Base-by-base conservation (phyloP, 768 basidiomycete genomes). In the Tricholoma hemisulphureum region DNA sequence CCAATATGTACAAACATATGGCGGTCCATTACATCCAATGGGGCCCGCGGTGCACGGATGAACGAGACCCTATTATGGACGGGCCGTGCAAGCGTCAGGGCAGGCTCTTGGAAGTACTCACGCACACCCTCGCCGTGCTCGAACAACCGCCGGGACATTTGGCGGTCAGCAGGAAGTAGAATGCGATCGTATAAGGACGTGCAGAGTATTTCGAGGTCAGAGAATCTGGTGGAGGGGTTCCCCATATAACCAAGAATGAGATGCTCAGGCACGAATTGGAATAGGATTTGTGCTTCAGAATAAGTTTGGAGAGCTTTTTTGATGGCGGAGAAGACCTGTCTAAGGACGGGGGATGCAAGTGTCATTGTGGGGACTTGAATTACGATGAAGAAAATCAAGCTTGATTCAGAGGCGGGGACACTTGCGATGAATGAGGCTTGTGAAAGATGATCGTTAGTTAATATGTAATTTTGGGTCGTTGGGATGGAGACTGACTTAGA, bases 191-290 rank as follows among this genome's bases (percentile, higher is more conserved):
- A 95, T 14, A 93, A 73, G 0, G 86, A 84, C 37, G 76, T 75
- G 34, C 84, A 86, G 13, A 91, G 75, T 3, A 68, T 63, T 29
- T 85, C 81, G 11, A 84, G 66, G 26, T 79, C 74, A 2, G 75
- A 71, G 53, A 77, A 73, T 37, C 71, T 73, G 6, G 73, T 61
- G 5, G 73, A 65, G 14, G 83, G 74, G 35, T 78, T 76, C 46
- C 79, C 75, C n/a, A 80, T 74, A 16, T 75, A 73, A 9, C 79
- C 76, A 43, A 79, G 68, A 21, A 89, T 73, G 43, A 83, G 72
- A 29, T 81, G 75, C 60, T 91, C 87, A 3, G 92, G 89, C 43
- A 94, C 75, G 61, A 93, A 82, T 56, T 94, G 89, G 58, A 91
- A 82, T 26, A 88, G 75, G 16, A 88, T 76, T 51, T 83, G 83